Base-by-base conservation (phyloP, 2,329 filamentous ascomycete species). In the Blastomyces gilchristii region DNA sequence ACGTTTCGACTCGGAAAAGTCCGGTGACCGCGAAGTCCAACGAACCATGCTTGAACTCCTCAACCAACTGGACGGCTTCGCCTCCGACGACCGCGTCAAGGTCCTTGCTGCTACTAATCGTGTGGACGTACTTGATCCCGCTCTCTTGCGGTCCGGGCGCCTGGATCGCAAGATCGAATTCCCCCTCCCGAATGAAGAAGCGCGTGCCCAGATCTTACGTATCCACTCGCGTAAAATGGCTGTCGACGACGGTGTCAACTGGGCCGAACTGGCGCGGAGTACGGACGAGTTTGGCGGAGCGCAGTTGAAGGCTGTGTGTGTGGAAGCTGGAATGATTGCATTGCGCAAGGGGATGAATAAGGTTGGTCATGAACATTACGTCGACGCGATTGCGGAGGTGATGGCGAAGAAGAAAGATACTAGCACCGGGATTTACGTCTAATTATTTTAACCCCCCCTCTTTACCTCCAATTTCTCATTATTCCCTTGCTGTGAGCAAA, bases 211-310 rank as follows among this genome's bases (percentile, higher is more conserved):
- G 79, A 99, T 99, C 76, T 81, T 99, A 69, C 91, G 91, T 78
- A 99, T 99, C 69, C 94, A 99, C 80, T 95, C 90, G 64, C 86
- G 94, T 71, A 99, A 99, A 82, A 99, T 99, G 94, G 94, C 89
- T 67, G 91, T 97, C 16, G 91, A 96, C 71, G 86, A 91, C 62
- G 87, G 83, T 62, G 89, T 99, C 73, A 99, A 99, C 82, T 99
- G 94, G 92, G 84, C 87, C 64, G 94, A 99, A 77, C 76, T 99
- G 79, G 94, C 94, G 8, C 86, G 94, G 72, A 97, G 91, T 79
- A 99, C 94, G 22, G 94, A 99, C 75, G 94, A 99, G 79, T 99
- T 99, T 75, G 94, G 94, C 64, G 94, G 94, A 74, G 94, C 94
- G 65, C 93, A 96, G 86, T 80, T 99, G 70, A 99, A 99, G 83